Evolutionary conservation across 108 stramenopile genomes (phyloP).

Genomic region (Schizochytrium sp.): DNA sequence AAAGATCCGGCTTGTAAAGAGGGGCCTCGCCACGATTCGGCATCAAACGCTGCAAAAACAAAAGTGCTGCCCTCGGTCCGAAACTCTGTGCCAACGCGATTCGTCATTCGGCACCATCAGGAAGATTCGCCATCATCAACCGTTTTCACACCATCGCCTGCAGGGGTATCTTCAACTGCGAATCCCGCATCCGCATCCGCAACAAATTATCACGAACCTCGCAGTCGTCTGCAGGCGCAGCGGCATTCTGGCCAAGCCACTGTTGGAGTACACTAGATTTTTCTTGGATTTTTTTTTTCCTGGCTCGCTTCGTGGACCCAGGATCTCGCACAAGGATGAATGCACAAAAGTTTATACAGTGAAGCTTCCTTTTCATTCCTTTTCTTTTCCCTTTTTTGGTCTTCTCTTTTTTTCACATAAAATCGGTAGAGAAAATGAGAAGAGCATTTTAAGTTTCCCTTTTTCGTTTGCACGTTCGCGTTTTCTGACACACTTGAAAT

Average conservation of each 20-base stretch:
- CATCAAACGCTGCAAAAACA: neutral
- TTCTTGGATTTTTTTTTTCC: too few relatives aligned
- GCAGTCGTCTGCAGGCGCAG: too few relatives aligned
- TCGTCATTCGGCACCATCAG: neutral
- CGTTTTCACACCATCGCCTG: too few relatives aligned
- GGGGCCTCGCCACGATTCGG: neutral
- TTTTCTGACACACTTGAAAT: too few relatives aligned
- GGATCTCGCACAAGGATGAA: neutral
- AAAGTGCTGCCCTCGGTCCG: neutral
- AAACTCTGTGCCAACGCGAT: neutral
- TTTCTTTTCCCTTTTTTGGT: neutral
- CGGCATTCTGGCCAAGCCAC: too few relatives aligned
- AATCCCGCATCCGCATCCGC: too few relatives aligned
- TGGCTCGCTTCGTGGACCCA: neutral
- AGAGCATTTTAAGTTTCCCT: neutral
- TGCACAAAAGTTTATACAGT: neutral
- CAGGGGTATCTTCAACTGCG: too few relatives aligned
- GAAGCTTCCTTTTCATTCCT: neutral
- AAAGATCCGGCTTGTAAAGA: neutral
- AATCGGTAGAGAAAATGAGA: neutral
- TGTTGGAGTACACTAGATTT: too few relatives aligned
- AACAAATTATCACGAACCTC: too few relatives aligned
- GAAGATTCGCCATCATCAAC: neutral
- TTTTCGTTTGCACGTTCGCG: too few relatives aligned
- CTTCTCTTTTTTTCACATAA: neutral